A percentile compares a stretch with the other conserved stretches of the same genome.
Evolutionary conservation across 306 rosid genomes (phyloP).

Genomic region (Cicer yamashitae): DNA sequence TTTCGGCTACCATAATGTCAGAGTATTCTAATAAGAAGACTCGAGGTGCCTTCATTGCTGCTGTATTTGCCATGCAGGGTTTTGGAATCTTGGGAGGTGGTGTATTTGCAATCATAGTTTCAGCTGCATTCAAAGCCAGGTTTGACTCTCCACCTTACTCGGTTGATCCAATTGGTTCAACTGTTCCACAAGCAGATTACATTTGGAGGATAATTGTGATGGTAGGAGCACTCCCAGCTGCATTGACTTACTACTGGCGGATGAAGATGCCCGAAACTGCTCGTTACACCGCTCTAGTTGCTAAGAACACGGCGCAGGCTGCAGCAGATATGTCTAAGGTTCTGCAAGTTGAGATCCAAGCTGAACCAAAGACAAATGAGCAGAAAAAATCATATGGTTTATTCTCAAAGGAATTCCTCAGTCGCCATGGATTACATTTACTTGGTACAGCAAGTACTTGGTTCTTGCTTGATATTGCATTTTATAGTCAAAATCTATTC

Average conservation of each 20-base stretch:
- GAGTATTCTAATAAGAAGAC: conserved; percentile 84
- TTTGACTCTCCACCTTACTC: conserved; percentile 60
- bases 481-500: conserved; percentile 74
- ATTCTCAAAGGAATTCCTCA: conserved; percentile 64
- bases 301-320: conserved; percentile 64
- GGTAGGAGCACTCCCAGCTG: conserved; percentile 81
- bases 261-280: conserved; percentile 89
- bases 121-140: conserved; percentile 56
- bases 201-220: conserved; percentile 77
- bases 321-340: conserved; percentile 82
- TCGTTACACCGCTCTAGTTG: conserved; percentile 76
- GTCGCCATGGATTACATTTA: conserved; percentile 70
- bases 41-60: conserved; percentile 83
- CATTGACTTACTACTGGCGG: conserved; percentile 70
- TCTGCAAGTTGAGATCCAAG: conserved; percentile 67
- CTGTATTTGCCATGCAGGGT: conserved; percentile 87
- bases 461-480: conserved; percentile 85
- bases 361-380: conserved; percentile 46
- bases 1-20: conserved; percentile 80
- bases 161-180: conserved; percentile 54
- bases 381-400: conserved; percentile 48
- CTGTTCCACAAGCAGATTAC: conserved; percentile 75
- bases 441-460: conserved; percentile 80
- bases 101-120: conserved; percentile 61
- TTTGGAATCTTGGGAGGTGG: conserved; percentile 84